Percentiles rank a stretch among this genome's conserved stretches.
phyloP scores from a whole-genome alignment of 805 yeast species.

The Ogataea zsoltii region DNA sequence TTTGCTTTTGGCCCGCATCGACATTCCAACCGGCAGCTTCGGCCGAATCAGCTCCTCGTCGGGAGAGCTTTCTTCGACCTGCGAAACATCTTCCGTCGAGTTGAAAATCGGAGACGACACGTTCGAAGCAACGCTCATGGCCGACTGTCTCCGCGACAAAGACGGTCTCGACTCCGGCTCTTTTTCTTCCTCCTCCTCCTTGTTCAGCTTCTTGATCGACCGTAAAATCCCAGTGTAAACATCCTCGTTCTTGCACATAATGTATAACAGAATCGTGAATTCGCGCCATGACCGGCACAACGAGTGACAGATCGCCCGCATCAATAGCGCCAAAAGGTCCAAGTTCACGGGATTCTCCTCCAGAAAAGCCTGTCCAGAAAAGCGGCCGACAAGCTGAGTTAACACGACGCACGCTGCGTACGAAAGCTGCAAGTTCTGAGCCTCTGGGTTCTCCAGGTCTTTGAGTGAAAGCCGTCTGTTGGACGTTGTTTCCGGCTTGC shows the following conservation, averaged over 20 bases:
- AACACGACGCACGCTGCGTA: constrained; percentile 51
- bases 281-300: constrained; percentile 51
- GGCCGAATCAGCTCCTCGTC: constrained; percentile 43
- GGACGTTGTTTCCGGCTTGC: constrained; percentile 9
- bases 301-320: constrained; percentile 56
- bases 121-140: neutral
- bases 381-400: constrained; percentile 42
- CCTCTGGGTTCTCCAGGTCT: constrained; percentile 10
- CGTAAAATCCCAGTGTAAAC: constrained; percentile 38
- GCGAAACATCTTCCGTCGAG: constrained; percentile 10
- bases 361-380: constrained; percentile 39
- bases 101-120: neutral
- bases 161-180: neutral
- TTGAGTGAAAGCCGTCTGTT: constrained; percentile 19
- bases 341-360: constrained; percentile 44
- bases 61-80: constrained; percentile 14
- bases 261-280: constrained; percentile 54
- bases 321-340: constrained; percentile 58
- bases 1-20: constrained; percentile 54
- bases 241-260: constrained; percentile 44
- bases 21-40: constrained; percentile 60
- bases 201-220: constrained; percentile 34
- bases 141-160: neutral
- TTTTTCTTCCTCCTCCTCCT: constrained; percentile 16
- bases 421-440: constrained; percentile 41